Evolutionary conservation across 306 rosid genomes (phyloP).

Genomic region (Cotoneaster glaucophyllus): DNA sequence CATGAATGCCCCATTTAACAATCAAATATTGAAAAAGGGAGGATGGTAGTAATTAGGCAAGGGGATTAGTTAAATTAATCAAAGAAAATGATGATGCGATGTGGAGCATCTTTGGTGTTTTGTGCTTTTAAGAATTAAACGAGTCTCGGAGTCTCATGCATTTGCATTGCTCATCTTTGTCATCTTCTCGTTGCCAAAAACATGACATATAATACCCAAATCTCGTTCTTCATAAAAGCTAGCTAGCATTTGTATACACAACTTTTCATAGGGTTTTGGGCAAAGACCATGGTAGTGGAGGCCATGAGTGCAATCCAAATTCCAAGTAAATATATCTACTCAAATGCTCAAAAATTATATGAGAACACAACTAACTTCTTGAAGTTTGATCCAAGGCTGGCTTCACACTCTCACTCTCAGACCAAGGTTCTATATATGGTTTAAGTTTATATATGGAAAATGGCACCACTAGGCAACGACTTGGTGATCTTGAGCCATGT

Average conservation of each 20-base stretch:
- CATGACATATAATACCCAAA: conserved; percentile 40
- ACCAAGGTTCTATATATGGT: background rate
- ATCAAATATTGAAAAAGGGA: background rate
- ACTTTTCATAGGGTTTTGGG: conserved; percentile 22
- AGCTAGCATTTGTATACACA: background rate
- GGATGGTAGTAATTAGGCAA: background rate
- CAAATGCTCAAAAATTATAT: background rate
- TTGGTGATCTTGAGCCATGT: background rate
- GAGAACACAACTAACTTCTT: background rate
- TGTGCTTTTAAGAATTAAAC: background rate
- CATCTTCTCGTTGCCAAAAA: conserved; percentile 32
- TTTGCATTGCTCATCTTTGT: conserved; percentile 9
- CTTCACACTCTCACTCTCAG: background rate
- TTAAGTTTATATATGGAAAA: background rate
- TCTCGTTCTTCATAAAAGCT: conserved; percentile 13
- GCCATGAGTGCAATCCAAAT: conserved; percentile 41
- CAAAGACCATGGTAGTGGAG: conserved; percentile 33
- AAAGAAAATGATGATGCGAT: background rate
- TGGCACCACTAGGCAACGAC: background rate
- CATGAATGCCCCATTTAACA: background rate
- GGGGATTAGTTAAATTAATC: background rate
- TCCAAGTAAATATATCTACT: conserved; percentile 16
- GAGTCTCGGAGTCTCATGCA: background rate
- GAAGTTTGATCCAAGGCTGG: conserved; percentile 23
- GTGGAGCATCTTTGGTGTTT: background rate